These are phyloP conservation scores for Kodamaea alishanica DNA, from an alignment of 1,139 yeast species.

Conservation along the genomic window DNA sequence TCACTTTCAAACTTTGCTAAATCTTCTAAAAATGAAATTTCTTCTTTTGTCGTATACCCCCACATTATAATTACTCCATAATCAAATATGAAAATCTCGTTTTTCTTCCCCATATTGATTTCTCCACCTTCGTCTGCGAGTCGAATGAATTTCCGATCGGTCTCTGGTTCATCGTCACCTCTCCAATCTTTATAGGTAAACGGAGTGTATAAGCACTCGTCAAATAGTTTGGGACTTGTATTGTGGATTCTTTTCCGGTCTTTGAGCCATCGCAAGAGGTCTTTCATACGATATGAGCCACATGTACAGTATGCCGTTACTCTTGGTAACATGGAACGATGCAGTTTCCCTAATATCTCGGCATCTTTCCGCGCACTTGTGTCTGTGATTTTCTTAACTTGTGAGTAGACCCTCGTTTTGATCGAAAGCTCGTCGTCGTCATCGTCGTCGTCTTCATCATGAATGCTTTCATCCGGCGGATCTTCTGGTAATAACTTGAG, in stretches of 20 bases:
- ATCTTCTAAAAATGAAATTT: slow-evolving; percentile 75
- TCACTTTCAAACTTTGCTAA: slow-evolving; percentile 87
- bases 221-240: slow-evolving; percentile 82
- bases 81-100: slow-evolving; percentile 84
- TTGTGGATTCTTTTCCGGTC: slow-evolving; percentile 72
- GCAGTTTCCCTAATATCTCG: slow-evolving; percentile 85
- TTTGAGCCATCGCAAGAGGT: slow-evolving; percentile 77
- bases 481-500: slow-evolving; percentile 84
- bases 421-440: slow-evolving; percentile 15
- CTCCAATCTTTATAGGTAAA: slow-evolving; percentile 82
- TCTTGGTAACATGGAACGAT: slow-evolving; percentile 76
- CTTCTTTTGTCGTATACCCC: slow-evolving; percentile 89
- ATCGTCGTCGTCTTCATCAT: slow-evolving; percentile 28
- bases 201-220: slow-evolving; percentile 91
- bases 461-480: slow-evolving; percentile 39
- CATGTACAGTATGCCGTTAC: slow-evolving; percentile 97
- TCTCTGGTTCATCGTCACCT: slow-evolving; percentile 28
- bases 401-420: slow-evolving; percentile 67
- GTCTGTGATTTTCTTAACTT: slow-evolving; percentile 80
- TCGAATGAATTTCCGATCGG: slow-evolving; percentile 51
- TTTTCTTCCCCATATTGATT: slow-evolving; percentile 73
- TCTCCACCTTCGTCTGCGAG: slow-evolving; percentile 95
- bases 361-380: slow-evolving; percentile 95
- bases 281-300: slow-evolving; percentile 86
- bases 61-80: slow-evolving; percentile 94